These are phyloP conservation scores for Paecilomyces formosus DNA, from an alignment of 2,329 filamentous ascomycete species.

Conservation along the genomic window DNA sequence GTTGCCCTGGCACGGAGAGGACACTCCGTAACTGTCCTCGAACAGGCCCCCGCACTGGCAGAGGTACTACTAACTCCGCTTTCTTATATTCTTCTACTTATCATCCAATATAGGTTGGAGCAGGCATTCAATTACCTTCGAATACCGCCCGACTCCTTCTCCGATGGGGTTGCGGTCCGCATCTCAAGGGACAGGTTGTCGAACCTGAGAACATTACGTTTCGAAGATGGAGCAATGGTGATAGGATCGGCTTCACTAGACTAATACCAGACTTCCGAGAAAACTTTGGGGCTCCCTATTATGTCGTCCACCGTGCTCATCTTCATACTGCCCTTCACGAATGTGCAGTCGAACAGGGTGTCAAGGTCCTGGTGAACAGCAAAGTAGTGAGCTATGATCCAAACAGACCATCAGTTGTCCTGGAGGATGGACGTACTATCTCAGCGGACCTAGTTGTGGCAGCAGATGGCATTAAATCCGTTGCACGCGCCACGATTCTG, in stretches of 20 bases:
- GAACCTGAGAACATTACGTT: constrained; percentile 26
- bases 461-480: neutral
- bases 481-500: neutral
- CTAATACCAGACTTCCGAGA: constrained; percentile 21
- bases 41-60: constrained; percentile 24
- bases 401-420: neutral
- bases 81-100: neutral
- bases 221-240: constrained; percentile 26
- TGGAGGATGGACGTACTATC: neutral
- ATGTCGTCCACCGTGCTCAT: constrained; percentile 24
- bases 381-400: neutral
- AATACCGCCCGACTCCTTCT: constrained; percentile 26
- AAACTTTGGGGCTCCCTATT: constrained; percentile 14
- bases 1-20: constrained; percentile 17
- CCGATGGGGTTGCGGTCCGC: constrained; percentile 23
- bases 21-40: constrained; percentile 20
- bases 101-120: constrained; percentile 21
- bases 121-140: constrained; percentile 35
- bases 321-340: constrained; percentile 19
- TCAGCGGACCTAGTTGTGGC: neutral
- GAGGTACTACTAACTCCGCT: constrained; percentile 23
- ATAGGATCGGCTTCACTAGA: constrained; percentile 26
- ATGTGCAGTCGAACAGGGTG: constrained; percentile 9
- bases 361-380: neutral
- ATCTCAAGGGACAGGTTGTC: constrained; percentile 18